Conservation (phyloP, 164 flowering plant genomes). For the Macadamia tetraphylla region DNA sequence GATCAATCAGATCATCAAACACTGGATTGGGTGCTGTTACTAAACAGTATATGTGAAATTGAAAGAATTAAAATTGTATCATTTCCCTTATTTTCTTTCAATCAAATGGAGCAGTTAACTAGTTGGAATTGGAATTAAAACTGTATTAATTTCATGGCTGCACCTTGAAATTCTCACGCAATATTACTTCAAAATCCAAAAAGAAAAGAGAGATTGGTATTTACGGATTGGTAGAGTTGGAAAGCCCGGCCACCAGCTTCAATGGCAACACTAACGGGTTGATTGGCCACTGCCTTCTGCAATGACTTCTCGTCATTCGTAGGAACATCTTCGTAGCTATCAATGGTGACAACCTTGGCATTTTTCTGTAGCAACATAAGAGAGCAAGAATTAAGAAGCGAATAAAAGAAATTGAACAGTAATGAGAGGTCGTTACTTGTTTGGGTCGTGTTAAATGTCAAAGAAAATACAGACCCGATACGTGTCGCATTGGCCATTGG, state of each 20-base stretch:
- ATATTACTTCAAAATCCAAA: neutral
- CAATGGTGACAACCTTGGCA: slow-evolving; percentile 68
- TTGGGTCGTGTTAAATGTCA: too few species aligned
- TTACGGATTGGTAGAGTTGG: slow-evolving; percentile 49
- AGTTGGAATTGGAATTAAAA: neutral
- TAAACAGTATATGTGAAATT: too few species aligned
- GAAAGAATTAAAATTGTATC: too few species aligned
- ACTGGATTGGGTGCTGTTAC: neutral
- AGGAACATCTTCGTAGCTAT: slow-evolving; percentile 76
- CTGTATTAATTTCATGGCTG: too few species aligned
- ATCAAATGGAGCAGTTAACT: neutral
- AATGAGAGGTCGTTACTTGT: neutral
- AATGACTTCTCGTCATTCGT: slow-evolving; percentile 53
- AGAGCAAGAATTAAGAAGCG: neutral
- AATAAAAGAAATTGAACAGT: neutral
- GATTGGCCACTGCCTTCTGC: slow-evolving; percentile 69
- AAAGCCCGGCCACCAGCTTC: slow-evolving; percentile 74
- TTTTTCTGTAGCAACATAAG: slow-evolving; percentile 57
- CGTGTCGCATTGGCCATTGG: slow-evolving; percentile 48
- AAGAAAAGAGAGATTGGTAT: neutral
- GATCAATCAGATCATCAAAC: neutral
- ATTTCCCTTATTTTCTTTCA: neutral
- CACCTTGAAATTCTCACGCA: neutral
- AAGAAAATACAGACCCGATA: slow-evolving; percentile 35
- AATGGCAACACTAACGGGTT: slow-evolving; percentile 79